Conservation (phyloP, 352 stramenopile species). For the Phytophthora ohioensis region DNA sequence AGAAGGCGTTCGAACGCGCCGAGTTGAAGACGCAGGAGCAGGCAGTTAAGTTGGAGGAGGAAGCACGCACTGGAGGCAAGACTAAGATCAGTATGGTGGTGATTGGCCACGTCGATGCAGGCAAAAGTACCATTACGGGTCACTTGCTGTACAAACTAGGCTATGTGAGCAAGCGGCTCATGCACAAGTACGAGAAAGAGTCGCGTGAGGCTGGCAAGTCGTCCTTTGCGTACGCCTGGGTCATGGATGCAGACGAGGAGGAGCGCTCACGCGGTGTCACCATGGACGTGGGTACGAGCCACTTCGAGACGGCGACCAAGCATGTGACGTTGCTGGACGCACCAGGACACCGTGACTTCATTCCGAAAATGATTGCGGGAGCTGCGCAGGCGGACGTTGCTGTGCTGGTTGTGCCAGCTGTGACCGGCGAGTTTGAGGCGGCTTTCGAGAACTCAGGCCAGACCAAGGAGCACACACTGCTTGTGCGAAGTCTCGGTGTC, state of each 20-base stretch:
- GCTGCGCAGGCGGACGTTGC: constrained; percentile 93
- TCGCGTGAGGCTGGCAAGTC: constrained; percentile 93
- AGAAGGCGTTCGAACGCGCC: constrained; percentile 71
- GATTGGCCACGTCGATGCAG: constrained; percentile 97
- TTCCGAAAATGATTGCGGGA: constrained; percentile 98
- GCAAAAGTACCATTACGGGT: constrained; percentile 98
- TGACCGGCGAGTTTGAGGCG: constrained; percentile 95
- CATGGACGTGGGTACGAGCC: constrained; percentile 97
- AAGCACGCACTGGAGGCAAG: constrained; percentile 62
- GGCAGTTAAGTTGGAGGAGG: constrained; percentile 54
- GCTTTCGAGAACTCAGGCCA: constrained; percentile 96
- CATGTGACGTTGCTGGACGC: constrained; percentile 97
- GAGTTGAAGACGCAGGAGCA: constrained; percentile 77
- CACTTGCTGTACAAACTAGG: constrained; percentile 94
- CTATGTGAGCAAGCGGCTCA: constrained; percentile 87
- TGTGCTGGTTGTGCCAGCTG: constrained; percentile 95
- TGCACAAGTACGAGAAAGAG: constrained; percentile 94
- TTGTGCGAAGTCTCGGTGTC: constrained; percentile 94
- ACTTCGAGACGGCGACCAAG: constrained; percentile 90
- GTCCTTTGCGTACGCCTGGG: constrained; percentile 97
- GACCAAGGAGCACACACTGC: constrained; percentile 97
- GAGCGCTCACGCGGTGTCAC: constrained; percentile 96
- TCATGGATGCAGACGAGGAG: constrained; percentile 92
- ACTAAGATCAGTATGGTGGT: constrained; percentile 95
- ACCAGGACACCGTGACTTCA: constrained; percentile 97